Base-by-base conservation (phyloP, 345 rosid genomes). In the Fremontodendron californicum region DNA sequence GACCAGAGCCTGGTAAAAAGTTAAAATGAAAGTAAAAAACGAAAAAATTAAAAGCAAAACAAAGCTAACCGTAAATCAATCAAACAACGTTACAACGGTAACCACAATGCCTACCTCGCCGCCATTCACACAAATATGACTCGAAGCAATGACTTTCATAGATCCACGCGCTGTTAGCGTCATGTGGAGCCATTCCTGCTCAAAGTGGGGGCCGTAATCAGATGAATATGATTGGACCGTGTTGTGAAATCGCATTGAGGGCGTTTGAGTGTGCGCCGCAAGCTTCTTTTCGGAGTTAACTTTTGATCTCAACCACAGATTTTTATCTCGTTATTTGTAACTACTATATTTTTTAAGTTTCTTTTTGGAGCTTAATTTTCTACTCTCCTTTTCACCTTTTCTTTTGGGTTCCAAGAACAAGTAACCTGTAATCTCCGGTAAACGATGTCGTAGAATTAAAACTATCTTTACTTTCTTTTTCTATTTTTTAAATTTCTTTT, bases 181-280 rank as follows among this genome's bases (percentile, higher is more conserved):
- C 45, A 37, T 19, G 6, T 19, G 10, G 4, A 3, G 42, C 19
- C 11, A 62, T 42, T 3, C 15, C 4, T 9, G 21, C 27, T 9
- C 46, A 35, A 64, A 60, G 45, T 31, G 69, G 69, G 67, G 45
- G 15, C 46, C 69, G 27, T 9, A 37, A 64, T 64, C 46, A 9
- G 10, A 33, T 42, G 33, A 45, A 58, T 5, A 40, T 67, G 23
- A 31, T 55, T 69, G 75, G 79, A n/a, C n/a, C 57, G 79, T 77
- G 79, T 7, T 57, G 6, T 8, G 3, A 0, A 69, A 40, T 40
- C 45, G 19, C 67, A 5, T n/a, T 49, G 6, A 12, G 25, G 60
- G 15, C 16, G 69, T 49, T 49, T 37, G 62, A 21, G 29, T 25
- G 37, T 43, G 5, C 33, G 73, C 37, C 35, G 19, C 11, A 40